Conservation (phyloP, 768 basidiomycete genomes). For the Hygrophorus russula region DNA sequence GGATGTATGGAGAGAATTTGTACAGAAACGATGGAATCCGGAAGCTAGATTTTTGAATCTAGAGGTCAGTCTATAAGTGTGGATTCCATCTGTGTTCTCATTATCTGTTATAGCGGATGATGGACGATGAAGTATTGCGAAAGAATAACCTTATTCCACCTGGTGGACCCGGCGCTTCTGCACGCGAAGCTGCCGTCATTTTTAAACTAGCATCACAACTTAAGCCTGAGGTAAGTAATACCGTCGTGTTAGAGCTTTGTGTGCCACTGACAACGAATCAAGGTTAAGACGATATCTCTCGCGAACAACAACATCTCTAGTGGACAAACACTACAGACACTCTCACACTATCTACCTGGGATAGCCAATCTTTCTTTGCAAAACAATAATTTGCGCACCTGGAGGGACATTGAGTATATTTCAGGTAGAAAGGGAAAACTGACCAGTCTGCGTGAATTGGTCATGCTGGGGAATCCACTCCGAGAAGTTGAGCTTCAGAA, state of each 20-base stretch:
- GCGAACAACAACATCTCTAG: conserved; percentile 53
- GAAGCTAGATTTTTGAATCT: conserved; percentile 67
- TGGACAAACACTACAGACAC: conserved; percentile 51
- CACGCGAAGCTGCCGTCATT: conserved; percentile 67
- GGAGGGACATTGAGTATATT: conserved; percentile 62
- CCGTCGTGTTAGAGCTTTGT: background rate
- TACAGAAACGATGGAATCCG: conserved; percentile 61
- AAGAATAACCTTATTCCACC: conserved; percentile 63
- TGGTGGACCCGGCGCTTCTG: conserved; percentile 50
- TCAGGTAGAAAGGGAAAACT: conserved; percentile 50
- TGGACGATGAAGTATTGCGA: conserved; percentile 65
- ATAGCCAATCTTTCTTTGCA: conserved; percentile 73
- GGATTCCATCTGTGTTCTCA: conserved; percentile 1
- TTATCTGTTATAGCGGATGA: conserved; percentile 46
- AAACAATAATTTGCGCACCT: conserved; percentile 59
- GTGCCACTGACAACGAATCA: conserved; percentile 6
- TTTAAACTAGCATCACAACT: conserved; percentile 80
- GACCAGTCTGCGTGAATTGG: conserved; percentile 56
- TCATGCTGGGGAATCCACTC: conserved; percentile 68
- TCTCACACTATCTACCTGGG: conserved; percentile 61
- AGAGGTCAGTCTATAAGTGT: conserved; percentile 43
- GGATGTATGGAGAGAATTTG: conserved; percentile 68
- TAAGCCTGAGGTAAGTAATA: conserved; percentile 48
- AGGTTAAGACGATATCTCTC: conserved; percentile 77
- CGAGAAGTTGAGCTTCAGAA: conserved; percentile 47